Evolutionary conservation across 129 eudicot genomes (phyloP).

Genomic region (Artemisia tridentata): DNA sequence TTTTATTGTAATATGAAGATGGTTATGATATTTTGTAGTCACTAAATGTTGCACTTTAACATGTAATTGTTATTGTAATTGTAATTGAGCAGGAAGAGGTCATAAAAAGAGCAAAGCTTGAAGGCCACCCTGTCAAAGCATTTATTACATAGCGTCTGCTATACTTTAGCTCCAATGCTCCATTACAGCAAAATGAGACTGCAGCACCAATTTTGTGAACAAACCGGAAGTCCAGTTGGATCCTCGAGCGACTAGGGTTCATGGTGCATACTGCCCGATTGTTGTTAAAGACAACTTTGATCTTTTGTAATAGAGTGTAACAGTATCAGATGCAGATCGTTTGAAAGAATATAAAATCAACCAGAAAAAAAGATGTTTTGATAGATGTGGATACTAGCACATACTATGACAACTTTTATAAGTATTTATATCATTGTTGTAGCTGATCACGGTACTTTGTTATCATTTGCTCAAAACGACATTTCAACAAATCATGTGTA

Average conservation of each 20-base stretch:
- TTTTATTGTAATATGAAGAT: neutral
- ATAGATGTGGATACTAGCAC: neutral
- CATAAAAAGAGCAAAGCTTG: conserved; percentile 47
- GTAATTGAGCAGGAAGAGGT: conserved; percentile 50
- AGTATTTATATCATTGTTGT: neutral
- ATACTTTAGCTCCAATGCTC: neutral
- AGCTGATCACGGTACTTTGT: neutral
- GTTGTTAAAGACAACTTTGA: neutral
- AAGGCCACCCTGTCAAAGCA: conserved; percentile 50
- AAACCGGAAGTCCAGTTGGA: neutral
- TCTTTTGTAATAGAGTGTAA: neutral
- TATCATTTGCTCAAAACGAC: neutral
- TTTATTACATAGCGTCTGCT: conserved; percentile 24
- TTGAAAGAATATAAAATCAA: neutral
- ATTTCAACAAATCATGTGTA: neutral
- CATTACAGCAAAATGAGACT: too few relatives aligned
- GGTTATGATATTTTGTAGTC: neutral
- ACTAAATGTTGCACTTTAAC: neutral
- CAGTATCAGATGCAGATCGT: neutral
- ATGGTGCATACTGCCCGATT: neutral
- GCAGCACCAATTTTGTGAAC: neutral
- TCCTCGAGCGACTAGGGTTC: neutral
- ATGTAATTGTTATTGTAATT: neutral
- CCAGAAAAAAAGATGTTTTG: neutral
- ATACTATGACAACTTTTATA: neutral